phyloP scores from a whole-genome alignment of 495 filamentous ascomycete species.

The Parachaetomium inaequale region DNA sequence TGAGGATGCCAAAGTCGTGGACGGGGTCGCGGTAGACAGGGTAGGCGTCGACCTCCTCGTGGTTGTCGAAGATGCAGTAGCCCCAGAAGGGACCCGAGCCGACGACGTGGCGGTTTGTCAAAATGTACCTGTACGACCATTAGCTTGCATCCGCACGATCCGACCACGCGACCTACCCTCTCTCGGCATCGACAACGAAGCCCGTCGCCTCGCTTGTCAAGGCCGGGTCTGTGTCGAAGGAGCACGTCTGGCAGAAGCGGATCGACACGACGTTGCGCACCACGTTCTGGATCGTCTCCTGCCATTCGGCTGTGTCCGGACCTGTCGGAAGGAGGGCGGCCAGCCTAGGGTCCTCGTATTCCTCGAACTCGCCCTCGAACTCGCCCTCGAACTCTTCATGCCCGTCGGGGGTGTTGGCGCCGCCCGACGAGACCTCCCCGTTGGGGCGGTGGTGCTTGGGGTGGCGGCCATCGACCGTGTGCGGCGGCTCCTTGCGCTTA shows the following conservation, averaged over 20 bases:
- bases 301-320: constrained; percentile 93
- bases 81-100: constrained; percentile 96
- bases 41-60: constrained; percentile 93
- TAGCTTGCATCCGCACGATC: constrained; percentile 25
- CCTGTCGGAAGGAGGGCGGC: constrained; percentile 46
- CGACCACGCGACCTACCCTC: constrained; percentile 57
- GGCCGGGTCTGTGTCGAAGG: constrained; percentile 94
- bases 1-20: constrained; percentile 95
- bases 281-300: constrained; percentile 88
- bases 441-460: constrained; percentile 51
- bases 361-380: constrained; percentile 36
- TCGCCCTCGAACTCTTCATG: constrained; percentile 28
- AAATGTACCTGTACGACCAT: constrained; percentile 54
- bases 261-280: constrained; percentile 94
- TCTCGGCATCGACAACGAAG: constrained; percentile 95
- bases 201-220: constrained; percentile 93
- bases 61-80: constrained; percentile 96
- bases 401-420: constrained; percentile 45
- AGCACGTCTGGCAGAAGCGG: constrained; percentile 97
- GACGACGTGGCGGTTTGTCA: constrained; percentile 94
- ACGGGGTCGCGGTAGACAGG: constrained; percentile 99
- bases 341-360: constrained; percentile 36
- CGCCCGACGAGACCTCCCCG: constrained; percentile 40
- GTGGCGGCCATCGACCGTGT: constrained; percentile 40
- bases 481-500: constrained; percentile 50